Base-by-base conservation (phyloP, 2,329 filamentous ascomycete genomes). In the Microcera coccophila region DNA sequence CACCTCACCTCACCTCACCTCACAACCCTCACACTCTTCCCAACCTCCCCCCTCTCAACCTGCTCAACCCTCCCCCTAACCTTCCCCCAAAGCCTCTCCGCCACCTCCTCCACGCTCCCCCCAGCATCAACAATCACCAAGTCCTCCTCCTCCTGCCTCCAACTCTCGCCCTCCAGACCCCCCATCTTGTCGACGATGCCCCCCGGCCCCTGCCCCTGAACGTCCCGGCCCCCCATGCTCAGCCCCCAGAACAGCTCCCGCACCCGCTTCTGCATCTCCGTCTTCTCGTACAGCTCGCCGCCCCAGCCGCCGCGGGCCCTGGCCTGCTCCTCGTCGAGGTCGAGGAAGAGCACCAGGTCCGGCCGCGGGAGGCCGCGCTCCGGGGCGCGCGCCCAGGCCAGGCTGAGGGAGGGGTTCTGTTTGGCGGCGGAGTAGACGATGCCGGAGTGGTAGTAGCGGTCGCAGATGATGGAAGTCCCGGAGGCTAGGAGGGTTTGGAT, bases 371-470 rank as follows among this genome's bases (percentile, higher is more conserved):
- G 75, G 1, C 91, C 91, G 12, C 87, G 76, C 57, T 97, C 93
- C 1, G 90, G 88, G 14, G 82, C 76, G 54, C 87, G 82, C 7
- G 89, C 90, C 90, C 93, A 98, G 1, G 76, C 67, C 0, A 96
- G 72, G 0, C 77, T 71, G 11, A 96, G 75, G 2, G 72, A 65
- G 0, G 83, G 79, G 54, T 87, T 88, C 34, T 80, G 74, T 62
- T 97, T 97, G 3, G 93, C 91, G 1, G 89, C 88, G 18, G 84
- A 89, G 70, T 97, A 98, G 38, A 96, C 89, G 44, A 90, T 87
- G 41, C 93, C 93, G 16, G 87, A 93, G 71, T 95, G 91, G 63
- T 94, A 95, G 70, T 97, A 98, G 36, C 93, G 83, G 66, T 98
- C 93, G 53, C 91, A 83, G 29, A 98, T 73, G 22, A 98, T 76